A percentile compares a stretch with the other conserved stretches of the same genome.
phyloP scores from a whole-genome alignment of 257 asterid genomes.

The Rehmannia glutinosa region DNA sequence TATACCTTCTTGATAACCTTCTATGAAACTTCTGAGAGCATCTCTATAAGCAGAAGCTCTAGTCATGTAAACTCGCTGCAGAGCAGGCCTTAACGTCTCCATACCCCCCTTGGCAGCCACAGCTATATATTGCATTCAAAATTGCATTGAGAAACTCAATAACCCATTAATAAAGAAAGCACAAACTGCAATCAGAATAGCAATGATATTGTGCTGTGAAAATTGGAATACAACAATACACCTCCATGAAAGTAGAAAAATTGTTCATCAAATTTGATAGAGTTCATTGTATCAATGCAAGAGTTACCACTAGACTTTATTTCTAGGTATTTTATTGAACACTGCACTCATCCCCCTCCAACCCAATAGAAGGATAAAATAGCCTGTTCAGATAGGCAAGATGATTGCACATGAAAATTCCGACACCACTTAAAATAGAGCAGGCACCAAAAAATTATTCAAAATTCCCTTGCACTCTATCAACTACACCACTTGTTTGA shows the following conservation, averaged over 20 bases:
- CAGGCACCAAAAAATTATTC: too few relatives aligned
- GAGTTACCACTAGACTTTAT: neutral
- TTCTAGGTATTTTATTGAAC: too few relatives aligned
- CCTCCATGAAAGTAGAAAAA: neutral
- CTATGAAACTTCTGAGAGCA: slow-evolving; percentile 80
- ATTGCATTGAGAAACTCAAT: neutral
- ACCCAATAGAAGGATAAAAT: too few relatives aligned
- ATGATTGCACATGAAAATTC: too few relatives aligned
- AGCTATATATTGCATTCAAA: slow-evolving; percentile 33
- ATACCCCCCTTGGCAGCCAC: slow-evolving; percentile 94
- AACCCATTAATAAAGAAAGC: neutral
- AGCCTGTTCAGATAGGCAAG: too few relatives aligned
- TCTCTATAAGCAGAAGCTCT: slow-evolving; percentile 89
- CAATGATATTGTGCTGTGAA: neutral
- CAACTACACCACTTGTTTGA: neutral
- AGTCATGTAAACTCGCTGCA: slow-evolving; percentile 90
- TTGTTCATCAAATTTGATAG: neutral
- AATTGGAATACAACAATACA: neutral
- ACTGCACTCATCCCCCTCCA: too few relatives aligned
- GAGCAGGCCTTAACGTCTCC: slow-evolving; percentile 81
- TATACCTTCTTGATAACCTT: slow-evolving; percentile 93
- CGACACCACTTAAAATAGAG: too few relatives aligned
- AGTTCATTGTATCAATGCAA: neutral
- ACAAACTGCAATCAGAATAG: neutral
- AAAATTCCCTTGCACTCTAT: neutral